Percentiles rank a stretch among this genome's conserved stretches.
These are phyloP conservation scores for Amanita subjunquillea DNA, from an alignment of 768 basidiomycete species.

Conservation along the genomic window DNA sequence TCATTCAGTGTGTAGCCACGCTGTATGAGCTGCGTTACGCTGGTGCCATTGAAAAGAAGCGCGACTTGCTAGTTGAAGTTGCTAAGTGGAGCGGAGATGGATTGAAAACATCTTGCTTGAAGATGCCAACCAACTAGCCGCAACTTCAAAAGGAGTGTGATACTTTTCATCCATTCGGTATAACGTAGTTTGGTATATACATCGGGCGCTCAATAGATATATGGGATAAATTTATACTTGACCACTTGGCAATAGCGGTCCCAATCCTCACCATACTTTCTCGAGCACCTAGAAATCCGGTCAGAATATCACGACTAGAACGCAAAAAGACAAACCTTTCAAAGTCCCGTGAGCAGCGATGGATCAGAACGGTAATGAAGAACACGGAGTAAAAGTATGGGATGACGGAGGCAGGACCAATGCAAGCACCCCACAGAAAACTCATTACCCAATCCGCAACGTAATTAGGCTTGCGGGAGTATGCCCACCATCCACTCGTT, in stretches of 20 bases:
- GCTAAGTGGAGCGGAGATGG: conserved; percentile 87
- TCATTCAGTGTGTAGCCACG: conserved; percentile 40
- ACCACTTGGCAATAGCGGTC: conserved; percentile 81
- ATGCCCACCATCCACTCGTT: conserved; percentile 90
- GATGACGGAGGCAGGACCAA: conserved; percentile 69
- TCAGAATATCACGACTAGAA: not conserved
- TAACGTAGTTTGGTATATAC: conserved; percentile 2
- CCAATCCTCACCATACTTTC: conserved; percentile 96
- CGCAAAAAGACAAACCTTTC: conserved; percentile 49
- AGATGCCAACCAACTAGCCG: not conserved
- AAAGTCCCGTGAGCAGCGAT: conserved; percentile 90
- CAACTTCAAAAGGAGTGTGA: not conserved
- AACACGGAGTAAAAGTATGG: conserved; percentile 97
- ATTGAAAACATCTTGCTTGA: conserved; percentile 33
- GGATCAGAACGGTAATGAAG: conserved; percentile 88
- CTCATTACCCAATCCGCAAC: conserved; percentile 88
- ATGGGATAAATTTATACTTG: conserved; percentile 85
- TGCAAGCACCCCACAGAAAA: conserved; percentile 74
- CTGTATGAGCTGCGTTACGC: conserved; percentile 74
- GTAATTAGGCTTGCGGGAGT: conserved; percentile 94
- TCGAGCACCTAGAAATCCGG: conserved; percentile 45
- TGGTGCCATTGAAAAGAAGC: conserved; percentile 66
- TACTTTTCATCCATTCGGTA: not conserved
- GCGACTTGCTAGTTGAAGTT: conserved; percentile 61
- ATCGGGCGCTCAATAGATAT: conserved; percentile 48